phyloP scores from a whole-genome alignment of 768 basidiomycete species.

The Lentinula sp. region DNA sequence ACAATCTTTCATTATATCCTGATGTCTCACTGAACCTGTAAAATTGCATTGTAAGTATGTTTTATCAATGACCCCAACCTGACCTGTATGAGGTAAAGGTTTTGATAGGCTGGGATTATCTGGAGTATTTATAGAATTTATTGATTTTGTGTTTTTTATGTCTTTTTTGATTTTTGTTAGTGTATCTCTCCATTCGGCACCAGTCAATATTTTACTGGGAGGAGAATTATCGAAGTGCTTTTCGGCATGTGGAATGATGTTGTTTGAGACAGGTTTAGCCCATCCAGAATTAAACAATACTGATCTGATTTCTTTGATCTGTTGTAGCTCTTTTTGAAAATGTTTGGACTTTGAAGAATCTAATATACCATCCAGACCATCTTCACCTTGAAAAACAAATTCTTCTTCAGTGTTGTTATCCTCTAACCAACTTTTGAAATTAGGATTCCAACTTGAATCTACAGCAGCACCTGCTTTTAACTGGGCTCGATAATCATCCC shows the following conservation, averaged over 20 bases:
- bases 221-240: background rate
- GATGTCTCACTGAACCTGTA: too few relatives aligned
- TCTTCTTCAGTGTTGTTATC: background rate
- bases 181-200: background rate
- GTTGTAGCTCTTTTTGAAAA: background rate
- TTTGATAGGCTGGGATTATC: background rate
- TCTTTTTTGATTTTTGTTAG: background rate
- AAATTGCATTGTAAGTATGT: background rate
- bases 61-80: background rate
- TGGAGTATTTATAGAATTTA: too few relatives aligned
- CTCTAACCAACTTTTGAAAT: background rate
- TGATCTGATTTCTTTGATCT: background rate
- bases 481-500: constrained; percentile 22
- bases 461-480: background rate
- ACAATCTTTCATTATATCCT: background rate
- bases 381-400: background rate
- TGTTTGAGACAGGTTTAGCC: background rate
- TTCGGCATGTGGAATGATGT: background rate
- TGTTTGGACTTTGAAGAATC: background rate
- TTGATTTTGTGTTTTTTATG: background rate
- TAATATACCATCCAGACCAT: background rate
- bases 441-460: background rate
- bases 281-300: background rate
- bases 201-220: background rate
- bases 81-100: background rate